Conservation (phyloP, 768 basidiomycete species). For the Amanita inopinata region DNA sequence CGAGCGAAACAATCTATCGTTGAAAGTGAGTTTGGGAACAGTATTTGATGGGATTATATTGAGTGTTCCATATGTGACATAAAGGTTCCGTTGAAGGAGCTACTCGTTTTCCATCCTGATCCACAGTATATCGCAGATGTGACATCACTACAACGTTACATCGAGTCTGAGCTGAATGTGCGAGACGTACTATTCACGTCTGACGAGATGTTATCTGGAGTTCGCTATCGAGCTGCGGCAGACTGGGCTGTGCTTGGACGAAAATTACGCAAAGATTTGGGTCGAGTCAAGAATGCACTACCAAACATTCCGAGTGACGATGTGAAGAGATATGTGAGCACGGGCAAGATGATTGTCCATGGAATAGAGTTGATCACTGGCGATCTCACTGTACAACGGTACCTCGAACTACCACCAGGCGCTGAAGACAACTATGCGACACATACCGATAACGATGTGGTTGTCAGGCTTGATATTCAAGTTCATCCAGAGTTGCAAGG, state of each 20-base stretch:
- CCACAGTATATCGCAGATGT: conserved; percentile 78
- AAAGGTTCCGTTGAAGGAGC: conserved; percentile 86
- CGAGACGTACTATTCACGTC: conserved; percentile 84
- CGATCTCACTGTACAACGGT: conserved; percentile 88
- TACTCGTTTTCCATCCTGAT: conserved; percentile 90
- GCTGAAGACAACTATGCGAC: conserved; percentile 62
- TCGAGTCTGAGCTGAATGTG: conserved; percentile 92
- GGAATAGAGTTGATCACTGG: conserved; percentile 85
- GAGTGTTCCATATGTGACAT: neutral
- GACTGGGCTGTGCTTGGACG: conserved; percentile 94
- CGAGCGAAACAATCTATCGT: conserved; percentile 74
- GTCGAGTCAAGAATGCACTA: conserved; percentile 80
- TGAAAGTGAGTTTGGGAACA: conserved; percentile 79
- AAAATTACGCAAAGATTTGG: conserved; percentile 88
- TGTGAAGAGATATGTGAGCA: conserved; percentile 65
- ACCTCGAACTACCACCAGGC: conserved; percentile 66
- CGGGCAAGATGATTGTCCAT: conserved; percentile 74
- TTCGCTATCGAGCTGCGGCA: conserved; percentile 84
- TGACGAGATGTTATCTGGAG: conserved; percentile 77
- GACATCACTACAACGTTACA: conserved; percentile 75
- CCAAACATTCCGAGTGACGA: conserved; percentile 74
- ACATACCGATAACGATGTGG: conserved; percentile 91
- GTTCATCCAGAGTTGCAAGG: conserved; percentile 77
- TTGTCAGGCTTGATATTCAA: conserved; percentile 84
- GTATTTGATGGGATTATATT: neutral